Evolutionary conservation across 2,329 filamentous ascomycete species (phyloP), one percentile per base, ranked within the genome.

Genomic region (Zelopaecilomyces penicillatus): DNA sequence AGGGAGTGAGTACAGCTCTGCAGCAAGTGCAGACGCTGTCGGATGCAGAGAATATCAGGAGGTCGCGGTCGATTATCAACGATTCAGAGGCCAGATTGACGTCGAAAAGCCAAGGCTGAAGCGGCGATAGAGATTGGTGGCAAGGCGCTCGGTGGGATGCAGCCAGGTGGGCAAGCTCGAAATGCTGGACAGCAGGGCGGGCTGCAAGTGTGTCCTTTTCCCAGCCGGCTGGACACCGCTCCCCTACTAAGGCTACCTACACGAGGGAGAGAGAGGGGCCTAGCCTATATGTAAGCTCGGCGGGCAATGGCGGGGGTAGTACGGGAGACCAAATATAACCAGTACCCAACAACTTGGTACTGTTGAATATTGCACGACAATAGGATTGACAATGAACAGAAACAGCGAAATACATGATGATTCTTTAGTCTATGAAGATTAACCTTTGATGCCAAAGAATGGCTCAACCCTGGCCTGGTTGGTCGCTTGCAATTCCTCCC

Each of bases 181-280:
- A 46, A 36, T 44, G 38, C 37, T 32, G 37, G 19, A 19, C 19
- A 19, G 19, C 19, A 19, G 19, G 19, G 19, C n/a, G 29, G 44
- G 36, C 34, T 42, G 32, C 30, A 37, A 37, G 38, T 40, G 39
- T 48, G 46, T 45, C 46, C 46, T 48, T 43, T 48, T 48, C 41
- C 43, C 38, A 46, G 31, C 35, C 31, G 38, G 34, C 32, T 42
- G 41, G 44, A 47, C 46, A 48, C 47, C 47, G 47, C 47, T 43
- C 41, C 41, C 19, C 19, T 19, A 19, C 19, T 19, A 19, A 19
- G 19, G 19, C 19, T 19, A n/a, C n/a, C n/a, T n/a, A n/a, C n/a
- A n/a, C n/a, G n/a, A n/a, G n/a, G n/a, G n/a, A n/a, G n/a, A n/a
- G n/a, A n/a, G n/a, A 19, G 19, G 19, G 19, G 19, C 19, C 19